Conservation (phyloP, 2,329 filamentous ascomycete species). For the Verticillium isaacii region DNA sequence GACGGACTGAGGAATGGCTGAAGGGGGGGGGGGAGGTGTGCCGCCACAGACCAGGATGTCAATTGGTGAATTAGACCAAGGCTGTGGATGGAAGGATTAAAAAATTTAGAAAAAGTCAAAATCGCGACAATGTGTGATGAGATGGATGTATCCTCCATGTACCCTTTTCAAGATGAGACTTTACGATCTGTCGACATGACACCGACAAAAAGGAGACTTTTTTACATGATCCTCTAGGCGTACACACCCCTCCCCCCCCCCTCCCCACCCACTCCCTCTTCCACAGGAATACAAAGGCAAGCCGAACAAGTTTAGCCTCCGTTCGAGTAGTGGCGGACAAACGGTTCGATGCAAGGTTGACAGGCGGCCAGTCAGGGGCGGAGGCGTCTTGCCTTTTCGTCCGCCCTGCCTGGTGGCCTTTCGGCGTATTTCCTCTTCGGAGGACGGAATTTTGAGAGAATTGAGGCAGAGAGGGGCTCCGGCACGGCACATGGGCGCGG, state of each 20-base stretch:
- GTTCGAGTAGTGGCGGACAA: not conserved
- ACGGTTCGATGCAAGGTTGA: not conserved
- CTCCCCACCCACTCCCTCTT: not conserved
- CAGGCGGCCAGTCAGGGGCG: not conserved
- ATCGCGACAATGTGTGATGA: not conserved
- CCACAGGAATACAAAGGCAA: not conserved
- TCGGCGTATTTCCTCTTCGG: not conserved
- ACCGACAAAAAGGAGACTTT: not conserved
- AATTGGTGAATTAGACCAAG: not conserved
- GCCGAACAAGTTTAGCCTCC: not conserved
- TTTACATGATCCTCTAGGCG: not conserved
- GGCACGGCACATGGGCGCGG: not conserved
- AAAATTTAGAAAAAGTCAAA: not conserved
- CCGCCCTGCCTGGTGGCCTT: not conserved
- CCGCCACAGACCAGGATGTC: not conserved
- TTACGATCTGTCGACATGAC: not conserved
- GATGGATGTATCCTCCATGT: not conserved
- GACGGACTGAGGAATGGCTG: not conserved
- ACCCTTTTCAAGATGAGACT: not conserved
- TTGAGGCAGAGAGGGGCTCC: not conserved
- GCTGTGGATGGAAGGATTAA: not conserved
- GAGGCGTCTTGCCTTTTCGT: not conserved
- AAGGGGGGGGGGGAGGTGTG: not conserved
- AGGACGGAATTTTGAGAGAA: not conserved
- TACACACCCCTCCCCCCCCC: not conserved